Evolutionary conservation across 441 rosid species (phyloP).

Genomic region (Manihot esculenta): DNA sequence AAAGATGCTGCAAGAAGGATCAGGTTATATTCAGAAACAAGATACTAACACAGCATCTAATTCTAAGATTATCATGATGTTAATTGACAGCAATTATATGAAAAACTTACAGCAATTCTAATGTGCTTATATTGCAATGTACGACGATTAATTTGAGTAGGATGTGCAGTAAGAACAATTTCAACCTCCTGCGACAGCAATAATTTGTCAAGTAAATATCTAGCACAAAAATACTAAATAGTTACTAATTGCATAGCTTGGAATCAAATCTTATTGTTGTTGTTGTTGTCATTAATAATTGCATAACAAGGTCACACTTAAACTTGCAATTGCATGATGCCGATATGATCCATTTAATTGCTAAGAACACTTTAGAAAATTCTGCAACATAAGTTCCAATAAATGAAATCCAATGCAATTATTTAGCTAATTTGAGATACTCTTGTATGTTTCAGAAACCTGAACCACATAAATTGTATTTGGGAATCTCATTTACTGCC

Average conservation of each 20-base stretch:
- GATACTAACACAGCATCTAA: slow-evolving; percentile 12
- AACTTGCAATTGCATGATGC: background rate
- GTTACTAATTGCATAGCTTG: background rate
- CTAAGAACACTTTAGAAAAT: background rate
- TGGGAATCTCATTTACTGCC: background rate
- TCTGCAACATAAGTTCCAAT: background rate
- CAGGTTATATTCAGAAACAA: slow-evolving; percentile 23
- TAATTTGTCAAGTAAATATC: slow-evolving; percentile 15
- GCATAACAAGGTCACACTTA: background rate
- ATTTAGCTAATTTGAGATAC: slow-evolving; percentile 3
- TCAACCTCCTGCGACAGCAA: slow-evolving; percentile 73
- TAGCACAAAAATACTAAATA: slow-evolving; percentile 6
- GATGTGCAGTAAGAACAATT: slow-evolving; percentile 98
- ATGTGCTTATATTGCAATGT: slow-evolving; percentile 94
- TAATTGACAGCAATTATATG: slow-evolving; percentile 14
- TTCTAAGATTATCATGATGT: slow-evolving; percentile 10
- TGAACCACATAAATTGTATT: background rate
- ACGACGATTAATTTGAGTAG: slow-evolving; percentile 89
- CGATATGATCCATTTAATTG: slow-evolving; percentile 9
- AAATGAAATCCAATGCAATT: slow-evolving; percentile 1
- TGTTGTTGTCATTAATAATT: too few species aligned
- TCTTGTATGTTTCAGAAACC: slow-evolving; percentile 8
- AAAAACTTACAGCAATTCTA: slow-evolving; percentile 75
- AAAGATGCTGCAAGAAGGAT: slow-evolving; percentile 69
- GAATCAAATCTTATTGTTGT: too few species aligned